Conservation (phyloP, 108 stramenopile species). For the Skeletonema costatum region DNA sequence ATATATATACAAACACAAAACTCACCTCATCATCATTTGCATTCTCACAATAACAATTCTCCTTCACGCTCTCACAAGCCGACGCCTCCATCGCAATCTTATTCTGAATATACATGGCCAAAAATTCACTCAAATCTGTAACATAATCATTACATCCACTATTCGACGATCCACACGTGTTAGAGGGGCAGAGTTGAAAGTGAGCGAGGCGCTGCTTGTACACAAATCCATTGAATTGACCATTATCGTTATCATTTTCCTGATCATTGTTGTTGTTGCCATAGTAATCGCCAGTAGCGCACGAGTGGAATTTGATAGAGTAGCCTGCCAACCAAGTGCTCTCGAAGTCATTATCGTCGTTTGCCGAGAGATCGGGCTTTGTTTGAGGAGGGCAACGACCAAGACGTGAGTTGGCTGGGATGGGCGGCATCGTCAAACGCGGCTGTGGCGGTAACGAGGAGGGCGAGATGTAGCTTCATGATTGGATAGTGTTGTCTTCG, state of each 20-base stretch:
- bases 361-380: conserved; percentile 63
- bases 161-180: conserved; percentile 41
- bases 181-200: conserved; percentile 72
- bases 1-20: background rate
- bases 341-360: conserved; percentile 33
- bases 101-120: conserved; percentile 61
- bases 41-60: conserved; percentile 81
- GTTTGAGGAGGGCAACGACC: conserved; percentile 55
- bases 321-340: conserved; percentile 63
- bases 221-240: conserved; percentile 46
- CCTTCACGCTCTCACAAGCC: conserved; percentile 68
- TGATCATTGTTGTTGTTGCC: conserved; percentile 23
- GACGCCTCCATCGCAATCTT: conserved; percentile 52
- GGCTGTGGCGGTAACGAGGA: conserved; percentile 2
- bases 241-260: conserved; percentile 5
- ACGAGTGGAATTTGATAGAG: conserved; percentile 74
- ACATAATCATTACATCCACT: conserved; percentile 57
- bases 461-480: conserved; percentile 6
- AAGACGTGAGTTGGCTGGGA: conserved; percentile 44
- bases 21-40: conserved; percentile 58
- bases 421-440: background rate
- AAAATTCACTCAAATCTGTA: conserved; percentile 71
- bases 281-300: conserved; percentile 58
- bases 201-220: conserved; percentile 74
- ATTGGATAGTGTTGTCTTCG: background rate